Evolutionary conservation across 163 green algal genomes (phyloP), one percentile per base, ranked within the genome.

Genomic region (Volvox carteri): DNA sequence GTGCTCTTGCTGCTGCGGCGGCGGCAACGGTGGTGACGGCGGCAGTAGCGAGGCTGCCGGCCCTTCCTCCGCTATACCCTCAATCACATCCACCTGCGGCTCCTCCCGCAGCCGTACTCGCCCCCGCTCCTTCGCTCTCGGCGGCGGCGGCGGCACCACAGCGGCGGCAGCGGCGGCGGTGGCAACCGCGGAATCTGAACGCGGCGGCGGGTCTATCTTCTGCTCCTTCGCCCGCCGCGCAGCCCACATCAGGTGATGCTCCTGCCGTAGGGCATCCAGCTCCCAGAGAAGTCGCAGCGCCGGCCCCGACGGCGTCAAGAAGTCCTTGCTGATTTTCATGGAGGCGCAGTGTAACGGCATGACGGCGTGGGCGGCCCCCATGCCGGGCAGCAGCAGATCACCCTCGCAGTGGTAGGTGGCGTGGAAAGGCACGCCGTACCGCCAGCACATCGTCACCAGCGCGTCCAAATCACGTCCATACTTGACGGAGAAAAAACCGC

Each of bases 311-410:
- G 83, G 68, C 18, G 58, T 25, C 25, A 88, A 67, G 54, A 88
- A 88, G 83, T 88, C 80, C 80, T 78, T 60, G 46, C 67, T 72
- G 48, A 88, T 70, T 52, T 88, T 88, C 68, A 88, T 83, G 68
- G 14, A 44, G 48, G 68, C 83, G 68, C 62, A 78, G 83, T 88
- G 83, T 67, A 88, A 67, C 68, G 83, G 83, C 83, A 88, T 88
- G 12, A 88, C 83, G 30, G 83, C 48, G 68, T 88, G 83, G 19
- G 68, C 68, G 28, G 83, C 83, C 4, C 19, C 83, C 83, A 88
- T 88, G 68, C 83, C 83, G 8, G 83, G 83, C 50, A 88, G 67
- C 46, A 88, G 48, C 83, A 88, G 83, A 50, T 88, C 83, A 25
- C 83, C 83, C 83, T 88, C 83, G 46, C 68, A 81, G 67, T 88